Percentiles rank a stretch among this genome's conserved stretches.
phyloP scores from a whole-genome alignment of 2,329 filamentous ascomycete species.

The Aureobasidium lini region DNA sequence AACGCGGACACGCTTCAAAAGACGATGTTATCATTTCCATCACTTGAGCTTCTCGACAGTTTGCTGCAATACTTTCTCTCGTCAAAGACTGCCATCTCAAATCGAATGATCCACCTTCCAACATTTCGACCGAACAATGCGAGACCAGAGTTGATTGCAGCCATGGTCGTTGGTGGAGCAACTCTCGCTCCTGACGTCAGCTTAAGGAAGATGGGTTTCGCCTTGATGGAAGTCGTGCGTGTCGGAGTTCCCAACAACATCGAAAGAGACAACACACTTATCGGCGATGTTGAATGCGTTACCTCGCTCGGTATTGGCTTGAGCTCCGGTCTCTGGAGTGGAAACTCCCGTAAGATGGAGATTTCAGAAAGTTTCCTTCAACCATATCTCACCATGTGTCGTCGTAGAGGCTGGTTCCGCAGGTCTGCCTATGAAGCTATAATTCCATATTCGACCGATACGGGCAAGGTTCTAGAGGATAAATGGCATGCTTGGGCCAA shows the following conservation, averaged over 20 bases:
- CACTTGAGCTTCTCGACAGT: slow-evolving; percentile 52
- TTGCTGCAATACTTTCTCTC: slow-evolving; percentile 55
- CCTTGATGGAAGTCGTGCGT: slow-evolving; percentile 42
- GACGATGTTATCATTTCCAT: slow-evolving; percentile 55
- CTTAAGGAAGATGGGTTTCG: slow-evolving; percentile 53
- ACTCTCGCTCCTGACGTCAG: slow-evolving; percentile 50
- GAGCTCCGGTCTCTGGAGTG: slow-evolving; percentile 52
- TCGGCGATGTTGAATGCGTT: slow-evolving; percentile 45
- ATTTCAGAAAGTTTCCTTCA: slow-evolving; percentile 52
- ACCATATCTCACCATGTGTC: slow-evolving; percentile 46
- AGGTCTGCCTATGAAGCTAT: slow-evolving; percentile 36
- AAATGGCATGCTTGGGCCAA: slow-evolving; percentile 60
- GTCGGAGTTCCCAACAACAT: slow-evolving; percentile 34
- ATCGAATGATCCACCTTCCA: slow-evolving; percentile 55
- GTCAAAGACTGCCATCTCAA: slow-evolving; percentile 26
- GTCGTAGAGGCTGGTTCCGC: slow-evolving; percentile 52
- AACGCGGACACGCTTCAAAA: slow-evolving; percentile 42
- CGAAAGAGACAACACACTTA: slow-evolving; percentile 43
- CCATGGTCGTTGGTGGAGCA: slow-evolving; percentile 55
- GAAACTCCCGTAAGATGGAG: slow-evolving; percentile 52
- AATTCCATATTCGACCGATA: slow-evolving; percentile 45
- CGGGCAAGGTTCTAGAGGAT: slow-evolving; percentile 48
- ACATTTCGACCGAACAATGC: slow-evolving; percentile 50
- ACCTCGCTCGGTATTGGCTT: slow-evolving; percentile 45
- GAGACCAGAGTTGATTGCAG: slow-evolving; percentile 52